Conservation (phyloP, 371 early-diverging fungal species). For the Mucor irregularis region DNA sequence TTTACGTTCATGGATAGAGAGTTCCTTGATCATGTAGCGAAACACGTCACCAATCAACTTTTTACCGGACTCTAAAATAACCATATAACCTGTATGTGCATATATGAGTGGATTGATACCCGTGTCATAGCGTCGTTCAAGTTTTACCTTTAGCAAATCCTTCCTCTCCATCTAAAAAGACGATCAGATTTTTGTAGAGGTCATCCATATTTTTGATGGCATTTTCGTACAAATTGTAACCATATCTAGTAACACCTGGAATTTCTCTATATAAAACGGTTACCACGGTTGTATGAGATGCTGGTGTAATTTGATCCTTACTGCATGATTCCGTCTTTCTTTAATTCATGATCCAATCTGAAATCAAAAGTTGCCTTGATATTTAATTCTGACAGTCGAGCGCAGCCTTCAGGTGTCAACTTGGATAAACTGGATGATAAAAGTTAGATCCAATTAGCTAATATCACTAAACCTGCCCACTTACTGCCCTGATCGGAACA, state of each 20-base stretch:
- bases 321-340: constrained; percentile 49
- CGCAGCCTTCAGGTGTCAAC: constrained; percentile 46
- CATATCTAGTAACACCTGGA: constrained; percentile 13
- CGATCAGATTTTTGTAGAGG: constrained; percentile 4
- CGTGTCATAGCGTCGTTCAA: not conserved
- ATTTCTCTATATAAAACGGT: constrained; percentile 7
- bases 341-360: constrained; percentile 55
- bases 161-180: constrained; percentile 19
- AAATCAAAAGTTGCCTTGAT: constrained; percentile 60
- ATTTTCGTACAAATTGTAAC: constrained; percentile 17
- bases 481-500: constrained; percentile 38
- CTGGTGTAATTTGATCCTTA: constrained; percentile 23
- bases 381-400: constrained; percentile 45
- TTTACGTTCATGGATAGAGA: constrained; percentile 7
- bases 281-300: too few species aligned
- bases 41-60: constrained; percentile 20
- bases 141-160: constrained; percentile 24
- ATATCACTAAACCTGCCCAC: not conserved
- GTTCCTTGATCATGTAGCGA: constrained; percentile 16
- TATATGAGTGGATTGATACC: not conserved
- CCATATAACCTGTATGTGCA: constrained; percentile 11
- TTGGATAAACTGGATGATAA: constrained; percentile 22
- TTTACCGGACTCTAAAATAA: constrained; percentile 24
- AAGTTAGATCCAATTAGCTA: not conserved
- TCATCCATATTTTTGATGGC: constrained; percentile 11